Conservation (phyloP, 352 stramenopile genomes). For the Pythium coloratum region DNA sequence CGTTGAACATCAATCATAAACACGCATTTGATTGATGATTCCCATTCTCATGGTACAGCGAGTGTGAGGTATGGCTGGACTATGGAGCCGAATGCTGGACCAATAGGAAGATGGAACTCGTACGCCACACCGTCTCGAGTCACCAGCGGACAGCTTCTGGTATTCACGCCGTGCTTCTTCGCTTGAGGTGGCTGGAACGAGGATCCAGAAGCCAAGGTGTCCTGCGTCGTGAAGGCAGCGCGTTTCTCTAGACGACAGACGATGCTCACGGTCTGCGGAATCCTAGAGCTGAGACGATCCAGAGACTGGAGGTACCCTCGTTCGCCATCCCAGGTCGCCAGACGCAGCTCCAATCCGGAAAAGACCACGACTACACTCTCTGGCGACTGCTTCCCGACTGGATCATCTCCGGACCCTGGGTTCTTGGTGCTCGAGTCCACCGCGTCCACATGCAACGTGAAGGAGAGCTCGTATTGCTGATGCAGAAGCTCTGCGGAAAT, state of each 20-base stretch:
- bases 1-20: background rate
- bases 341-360: constrained; percentile 35
- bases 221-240: background rate
- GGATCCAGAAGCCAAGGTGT: background rate
- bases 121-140: constrained; percentile 1
- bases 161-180: background rate
- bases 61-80: constrained; percentile 27
- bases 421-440: background rate
- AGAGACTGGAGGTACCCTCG: constrained; percentile 25
- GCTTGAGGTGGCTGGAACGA: background rate
- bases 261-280: constrained; percentile 16
- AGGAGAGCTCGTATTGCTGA: background rate
- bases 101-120: constrained; percentile 27
- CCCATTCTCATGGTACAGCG: background rate
- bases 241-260: constrained; percentile 11
- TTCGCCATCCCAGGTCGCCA: constrained; percentile 32
- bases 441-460: constrained; percentile 2
- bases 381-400: background rate
- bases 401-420: background rate
- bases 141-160: constrained; percentile 22
- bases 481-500: background rate
- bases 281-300: constrained; percentile 9
- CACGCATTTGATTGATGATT: background rate
- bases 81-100: constrained; percentile 20
- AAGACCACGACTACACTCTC: constrained; percentile 28